phyloP scores from a whole-genome alignment of 2,329 filamentous ascomycete species.

The Colletotrichum tanaceti region DNA sequence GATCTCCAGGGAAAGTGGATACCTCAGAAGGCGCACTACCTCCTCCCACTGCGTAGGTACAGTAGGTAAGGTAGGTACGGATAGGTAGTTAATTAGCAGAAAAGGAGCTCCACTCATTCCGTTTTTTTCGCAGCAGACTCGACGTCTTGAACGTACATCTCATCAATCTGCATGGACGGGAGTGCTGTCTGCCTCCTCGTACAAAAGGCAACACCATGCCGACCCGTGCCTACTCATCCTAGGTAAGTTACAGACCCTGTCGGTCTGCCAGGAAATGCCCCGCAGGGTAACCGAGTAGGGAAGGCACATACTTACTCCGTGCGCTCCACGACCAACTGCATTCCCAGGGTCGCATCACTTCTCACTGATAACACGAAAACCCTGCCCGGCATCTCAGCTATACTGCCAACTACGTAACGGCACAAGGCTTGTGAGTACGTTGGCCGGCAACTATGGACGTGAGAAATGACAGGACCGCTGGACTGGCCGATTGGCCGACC shows the following conservation, averaged over 20 bases:
- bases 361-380: neutral
- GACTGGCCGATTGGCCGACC: slow-evolving; percentile 2
- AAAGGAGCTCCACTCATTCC: too few species aligned
- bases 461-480: slow-evolving; percentile 25
- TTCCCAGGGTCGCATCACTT: neutral
- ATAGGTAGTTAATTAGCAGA: too few species aligned
- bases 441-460: slow-evolving; percentile 9
- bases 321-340: neutral
- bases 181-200: neutral
- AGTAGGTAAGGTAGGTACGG: too few species aligned
- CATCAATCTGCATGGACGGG: neutral
- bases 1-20: slow-evolving; percentile 17
- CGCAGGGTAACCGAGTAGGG: neutral
- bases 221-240: too few species aligned
- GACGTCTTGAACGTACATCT: neutral
- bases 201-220: neutral
- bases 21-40: neutral
- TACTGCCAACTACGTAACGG: too few species aligned
- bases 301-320: too few species aligned
- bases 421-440: slow-evolving; percentile 18
- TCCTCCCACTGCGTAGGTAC: neutral
- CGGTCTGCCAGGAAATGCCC: neutral
- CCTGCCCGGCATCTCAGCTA: neutral
- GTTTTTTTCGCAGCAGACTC: neutral
- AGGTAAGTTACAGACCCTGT: neutral